These are phyloP conservation scores for Jatropha multifida DNA, from an alignment of 441 rosid species.

Conservation along the genomic window DNA sequence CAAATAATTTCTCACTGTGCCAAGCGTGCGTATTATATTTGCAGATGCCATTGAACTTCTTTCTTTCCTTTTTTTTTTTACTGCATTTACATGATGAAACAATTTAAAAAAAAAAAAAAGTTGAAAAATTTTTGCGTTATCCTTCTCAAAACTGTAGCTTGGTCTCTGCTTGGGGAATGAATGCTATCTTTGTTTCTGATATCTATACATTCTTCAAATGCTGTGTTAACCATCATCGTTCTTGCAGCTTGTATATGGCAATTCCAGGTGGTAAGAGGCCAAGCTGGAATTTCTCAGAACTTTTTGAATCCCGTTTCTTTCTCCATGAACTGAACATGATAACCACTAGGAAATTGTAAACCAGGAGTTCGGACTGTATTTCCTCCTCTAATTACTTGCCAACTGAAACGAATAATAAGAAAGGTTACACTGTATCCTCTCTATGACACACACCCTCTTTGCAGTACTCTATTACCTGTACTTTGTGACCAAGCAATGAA, in stretches of 20 bases:
- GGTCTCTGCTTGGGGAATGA: constrained; percentile 15
- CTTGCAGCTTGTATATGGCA: constrained; percentile 26
- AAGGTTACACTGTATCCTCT: constrained; percentile 25
- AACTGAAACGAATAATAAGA: constrained; percentile 45
- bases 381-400: constrained; percentile 75
- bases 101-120: constrained; percentile 16
- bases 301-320: constrained; percentile 30
- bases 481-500: constrained; percentile 81
- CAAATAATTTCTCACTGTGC: constrained; percentile 13
- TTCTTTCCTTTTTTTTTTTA: background rate
- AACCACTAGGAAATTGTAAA: constrained; percentile 89
- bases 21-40: background rate
- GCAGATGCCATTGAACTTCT: background rate
- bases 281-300: constrained; percentile 9
- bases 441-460: background rate
- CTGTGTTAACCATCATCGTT: constrained; percentile 10
- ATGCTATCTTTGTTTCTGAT: background rate
- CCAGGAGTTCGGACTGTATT: constrained; percentile 80
- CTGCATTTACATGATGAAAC: constrained; percentile 23
- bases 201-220: constrained; percentile 14
- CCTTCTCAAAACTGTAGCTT: constrained; percentile 27
- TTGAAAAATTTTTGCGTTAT: constrained; percentile 24
- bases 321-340: constrained; percentile 51
- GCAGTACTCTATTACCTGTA: constrained; percentile 57
- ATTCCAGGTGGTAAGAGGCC: constrained; percentile 19